phyloP scores from a whole-genome alignment of 2,329 filamentous ascomycete genomes.

The Aureobasidium lini region DNA sequence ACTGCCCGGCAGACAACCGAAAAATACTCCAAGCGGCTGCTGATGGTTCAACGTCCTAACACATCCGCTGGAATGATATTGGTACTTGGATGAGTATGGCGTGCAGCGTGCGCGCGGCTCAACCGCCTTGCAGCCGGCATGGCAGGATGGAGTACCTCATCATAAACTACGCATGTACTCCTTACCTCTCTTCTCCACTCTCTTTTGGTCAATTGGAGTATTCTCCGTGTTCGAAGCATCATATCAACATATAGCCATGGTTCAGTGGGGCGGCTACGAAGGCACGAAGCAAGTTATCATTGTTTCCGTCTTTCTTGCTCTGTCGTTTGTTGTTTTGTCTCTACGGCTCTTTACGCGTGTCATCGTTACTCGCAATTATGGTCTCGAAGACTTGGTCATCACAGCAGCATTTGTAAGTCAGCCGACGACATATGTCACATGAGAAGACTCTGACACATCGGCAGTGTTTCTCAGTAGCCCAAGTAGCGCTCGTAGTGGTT shows the following conservation, averaged over 20 bases:
- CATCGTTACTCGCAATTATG: conserved; percentile 13
- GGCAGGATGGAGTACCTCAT: not conserved
- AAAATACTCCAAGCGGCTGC: not conserved
- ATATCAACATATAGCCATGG: not conserved
- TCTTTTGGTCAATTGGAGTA: not conserved
- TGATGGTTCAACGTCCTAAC: not conserved
- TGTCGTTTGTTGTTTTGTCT: conserved; percentile 11
- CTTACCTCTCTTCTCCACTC: not conserved
- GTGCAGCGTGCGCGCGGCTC: not conserved
- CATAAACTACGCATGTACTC: not conserved
- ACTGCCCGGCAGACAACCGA: not conserved
- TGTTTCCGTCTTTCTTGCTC: conserved; percentile 2
- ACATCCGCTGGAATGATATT: not conserved
- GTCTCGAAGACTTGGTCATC: conserved; percentile 14
- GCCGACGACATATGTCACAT: not conserved
- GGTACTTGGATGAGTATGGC: not conserved
- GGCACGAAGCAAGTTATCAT: conserved; percentile 1
- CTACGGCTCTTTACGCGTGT: conserved; percentile 15
- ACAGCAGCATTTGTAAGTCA: conserved; percentile 9
- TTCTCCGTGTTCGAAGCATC: not conserved
- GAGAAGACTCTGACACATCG: not conserved
- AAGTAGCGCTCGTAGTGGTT: not conserved
- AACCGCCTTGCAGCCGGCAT: conserved; percentile 3
- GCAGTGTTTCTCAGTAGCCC: conserved; percentile 4
- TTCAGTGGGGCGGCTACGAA: not conserved